Evolutionary conservation across 768 basidiomycete species (phyloP), one percentile per base, ranked within the genome.

Genomic region (Termitomyces sp.): DNA sequence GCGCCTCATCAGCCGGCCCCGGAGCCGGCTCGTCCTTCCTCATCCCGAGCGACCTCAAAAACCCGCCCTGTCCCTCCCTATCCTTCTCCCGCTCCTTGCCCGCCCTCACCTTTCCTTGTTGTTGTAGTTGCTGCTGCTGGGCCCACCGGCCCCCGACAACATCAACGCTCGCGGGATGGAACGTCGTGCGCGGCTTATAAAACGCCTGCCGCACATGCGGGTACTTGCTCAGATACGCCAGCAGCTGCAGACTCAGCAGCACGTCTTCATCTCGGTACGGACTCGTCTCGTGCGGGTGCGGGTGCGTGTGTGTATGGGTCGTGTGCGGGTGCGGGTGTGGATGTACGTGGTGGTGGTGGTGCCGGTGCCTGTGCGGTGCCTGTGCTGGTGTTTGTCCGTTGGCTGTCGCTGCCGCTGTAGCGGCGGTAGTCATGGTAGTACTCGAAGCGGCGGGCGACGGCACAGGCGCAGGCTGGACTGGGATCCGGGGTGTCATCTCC

Each of bases 141-240:
- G 45, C 65, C 73, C 20, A 71, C 30, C 74, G 66, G 13, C 68
- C 69, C 7, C 69, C 65, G 10, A 72, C 66, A 16, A 79, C 63
- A 47, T 73, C 74, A 6, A 80, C 76, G 30, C 83, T 83, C 9
- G 88, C 90, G 0, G 90, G 90, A 65, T 91, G 90, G 70, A 92
- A 92, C n/a, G 85, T 82, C n/a, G 77, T 72, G 1, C 91, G 80
- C 1, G 85, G 87, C 68, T 93, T 92, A 70, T 98, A 97, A 68
- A 99, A 98, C 6, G 94, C 92, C 66, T 94, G 88, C 10, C 97
- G 79, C 3, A 98, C 96, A 69, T 98, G 96, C 0, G 97, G 94
- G 68, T 99, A 98, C 71, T 99, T 98, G 74, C 90, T 93, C 18
- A 98, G 79, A 68, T 99, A 98, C 3, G 97, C 97, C 1, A 99